phyloP scores from a whole-genome alignment of 768 basidiomycete genomes.

The Rhizopogon roseolus region DNA sequence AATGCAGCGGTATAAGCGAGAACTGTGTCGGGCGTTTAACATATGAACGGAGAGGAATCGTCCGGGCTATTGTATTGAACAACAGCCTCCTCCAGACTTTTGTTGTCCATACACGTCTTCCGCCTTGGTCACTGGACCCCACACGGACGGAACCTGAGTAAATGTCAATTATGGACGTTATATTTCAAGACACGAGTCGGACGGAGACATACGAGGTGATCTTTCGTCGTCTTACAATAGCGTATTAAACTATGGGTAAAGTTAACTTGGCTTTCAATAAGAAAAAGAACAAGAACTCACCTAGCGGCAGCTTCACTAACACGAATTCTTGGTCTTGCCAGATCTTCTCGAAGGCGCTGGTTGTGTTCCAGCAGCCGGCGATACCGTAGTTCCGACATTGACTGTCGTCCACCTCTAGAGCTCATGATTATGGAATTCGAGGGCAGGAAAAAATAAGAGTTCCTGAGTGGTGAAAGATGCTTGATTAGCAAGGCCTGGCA shows the following conservation, averaged over 20 bases:
- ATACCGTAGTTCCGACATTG: constrained; percentile 80
- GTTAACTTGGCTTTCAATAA: constrained; percentile 2
- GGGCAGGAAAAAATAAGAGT: background rate
- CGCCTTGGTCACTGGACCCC: constrained; percentile 90
- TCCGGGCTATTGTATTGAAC: constrained; percentile 49
- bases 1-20: constrained; percentile 8
- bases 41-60: background rate
- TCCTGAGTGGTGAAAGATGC: background rate
- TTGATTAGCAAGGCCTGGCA: background rate
- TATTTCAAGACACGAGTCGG: background rate
- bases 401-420: constrained; percentile 59
- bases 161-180: constrained; percentile 8
- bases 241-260: constrained; percentile 53
- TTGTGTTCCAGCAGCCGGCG: constrained; percentile 77
- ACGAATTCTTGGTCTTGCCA: constrained; percentile 63
- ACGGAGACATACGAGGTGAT: constrained; percentile 50
- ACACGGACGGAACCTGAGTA: constrained; percentile 84
- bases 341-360: constrained; percentile 64
- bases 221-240: constrained; percentile 70
- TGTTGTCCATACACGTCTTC: constrained; percentile 91
- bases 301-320: constrained; percentile 70
- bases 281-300: constrained; percentile 32
- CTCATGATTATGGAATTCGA: constrained; percentile 39
- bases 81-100: constrained; percentile 45
- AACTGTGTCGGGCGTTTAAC: constrained; percentile 1